Base-by-base conservation (phyloP, 164 flowering plant species). In the Magnolia sinica region DNA sequence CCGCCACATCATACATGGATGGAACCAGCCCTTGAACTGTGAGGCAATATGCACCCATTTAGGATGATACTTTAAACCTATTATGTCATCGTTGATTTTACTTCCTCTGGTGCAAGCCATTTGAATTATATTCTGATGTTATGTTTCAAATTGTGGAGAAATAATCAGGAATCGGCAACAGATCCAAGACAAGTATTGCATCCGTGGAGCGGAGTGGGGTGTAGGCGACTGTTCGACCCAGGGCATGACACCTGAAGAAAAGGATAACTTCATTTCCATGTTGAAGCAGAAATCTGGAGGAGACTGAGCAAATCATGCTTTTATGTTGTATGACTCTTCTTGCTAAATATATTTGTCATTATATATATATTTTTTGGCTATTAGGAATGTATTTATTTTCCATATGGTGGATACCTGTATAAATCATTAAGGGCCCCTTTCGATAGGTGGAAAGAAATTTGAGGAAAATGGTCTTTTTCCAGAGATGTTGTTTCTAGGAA, bases 161-260 rank as follows among this genome's bases (percentile, higher is more conserved):
- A 3, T n/a, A n/a, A 63, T 27, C 87, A 91, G 96, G 92, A 90
- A 93, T 79, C 64, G 72, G 71, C 90, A 87, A 83, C 84, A 75
- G 66, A 85, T 86, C 59, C 78, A 63, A 51, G 93, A 93, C 82
- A 93, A 91, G 80, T 91, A 93, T 69, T 91, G 98, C 82, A 2
- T 90, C 2, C 83, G 95, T 0, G 94, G 98, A 52, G 98, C 98
- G 19, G 98, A 93, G 73, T 91, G 96, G 98, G 98, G 96, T 3
- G 94, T 93, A 4, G 98, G 98, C 13, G 98, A 90, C 79, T 93
- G 98, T 80, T 93, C 98, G 3, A 81, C 93, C 3, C 89, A 83
- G 10, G 98, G 87, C 50, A 93, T 93, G 98, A 79, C 91, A 22
- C 73, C 79, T 0, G 85, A 85, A 2, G 93, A 93, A 1, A 88